Evolutionary conservation across 306 rosid species (phyloP), one percentile per base, ranked within the genome.

Genomic region (Ziziphus jujuba): DNA sequence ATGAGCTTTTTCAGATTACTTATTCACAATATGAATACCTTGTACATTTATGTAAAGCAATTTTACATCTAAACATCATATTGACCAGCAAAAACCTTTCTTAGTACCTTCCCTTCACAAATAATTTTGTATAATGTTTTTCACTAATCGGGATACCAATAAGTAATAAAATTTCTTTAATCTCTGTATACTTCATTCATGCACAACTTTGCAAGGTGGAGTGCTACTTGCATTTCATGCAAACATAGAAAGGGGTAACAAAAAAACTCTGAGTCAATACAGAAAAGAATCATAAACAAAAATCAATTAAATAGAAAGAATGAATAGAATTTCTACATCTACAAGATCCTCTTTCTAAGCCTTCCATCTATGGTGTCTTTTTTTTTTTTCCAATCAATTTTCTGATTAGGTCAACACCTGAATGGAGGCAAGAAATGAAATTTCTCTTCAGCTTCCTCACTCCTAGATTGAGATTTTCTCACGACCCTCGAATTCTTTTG

Each of bases 221-320:
- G 5, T 7, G 45, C 45, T 40, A 40, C 15, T 8, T 10, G 10
- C 45, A 40, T 8, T 56, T 13, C 24, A 4, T 16, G 49, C 36
- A 21, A n/a, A n/a, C 23, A n/a, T 3, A 59, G 12, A 15, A 6
- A 35, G 25, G 44, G 44, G 11, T 7, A 38, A 59, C n/a, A 21
- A 40, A 8, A 21, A 61, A 40, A 16, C 10, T 8, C 40, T 19
- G n/a, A 25, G 2, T 47, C 77, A 20, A 59, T 69, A 51, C 9
- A 9, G 10, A 50, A 69, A 79, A 76, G 74, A 85, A 81, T 82
- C 20, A 44, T 68, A 64, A 55, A 33, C 22, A 80, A 50, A 8
- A 50, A 66, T 59, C 65, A 82, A 85, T 79, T 81, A 55, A 22
- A 71, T 55, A 56, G 36, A 82, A 82, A 63, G 82, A 87, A 84